phyloP scores from a whole-genome alignment of 371 early-diverging fungal species.

The Mortierella sp. region DNA sequence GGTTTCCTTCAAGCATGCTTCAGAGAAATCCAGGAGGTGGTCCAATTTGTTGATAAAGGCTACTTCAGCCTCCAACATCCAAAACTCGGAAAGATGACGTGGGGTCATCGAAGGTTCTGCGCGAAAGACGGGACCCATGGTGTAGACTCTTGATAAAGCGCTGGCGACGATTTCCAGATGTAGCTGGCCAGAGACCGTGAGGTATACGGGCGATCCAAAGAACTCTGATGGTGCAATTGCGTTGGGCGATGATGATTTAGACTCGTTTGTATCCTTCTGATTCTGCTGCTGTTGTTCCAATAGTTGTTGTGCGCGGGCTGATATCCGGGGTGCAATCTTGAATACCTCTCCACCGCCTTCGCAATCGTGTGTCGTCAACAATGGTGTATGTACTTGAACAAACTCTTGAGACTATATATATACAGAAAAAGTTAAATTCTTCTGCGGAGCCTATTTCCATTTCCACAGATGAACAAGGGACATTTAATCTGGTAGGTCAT shows the following conservation, averaged over 20 bases:
- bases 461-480: background rate
- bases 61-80: conserved; percentile 95
- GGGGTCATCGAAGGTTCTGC: conserved; percentile 90
- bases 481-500: background rate
- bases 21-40: conserved; percentile 69
- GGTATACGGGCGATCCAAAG: conserved; percentile 80
- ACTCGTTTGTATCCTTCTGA: background rate
- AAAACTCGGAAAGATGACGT: conserved; percentile 94
- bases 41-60: conserved; percentile 75
- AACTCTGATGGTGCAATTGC: conserved; percentile 67
- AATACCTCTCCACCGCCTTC: conserved; percentile 97
- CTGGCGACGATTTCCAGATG: conserved; percentile 87
- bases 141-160: conserved; percentile 87
- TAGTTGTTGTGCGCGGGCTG: conserved; percentile 33
- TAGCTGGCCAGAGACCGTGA: conserved; percentile 93
- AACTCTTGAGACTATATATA: conserved; percentile 73
- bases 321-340: conserved; percentile 60
- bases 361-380: conserved; percentile 90
- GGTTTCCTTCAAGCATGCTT: conserved; percentile 64
- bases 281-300: conserved; percentile 1
- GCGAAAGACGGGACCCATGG: conserved; percentile 89
- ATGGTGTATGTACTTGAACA: conserved; percentile 85
- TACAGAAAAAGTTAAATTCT: background rate
- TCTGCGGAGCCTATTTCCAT: background rate
- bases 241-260: background rate